phyloP scores from a whole-genome alignment of 768 basidiomycete genomes.

The Gymnopilus dilepis region DNA sequence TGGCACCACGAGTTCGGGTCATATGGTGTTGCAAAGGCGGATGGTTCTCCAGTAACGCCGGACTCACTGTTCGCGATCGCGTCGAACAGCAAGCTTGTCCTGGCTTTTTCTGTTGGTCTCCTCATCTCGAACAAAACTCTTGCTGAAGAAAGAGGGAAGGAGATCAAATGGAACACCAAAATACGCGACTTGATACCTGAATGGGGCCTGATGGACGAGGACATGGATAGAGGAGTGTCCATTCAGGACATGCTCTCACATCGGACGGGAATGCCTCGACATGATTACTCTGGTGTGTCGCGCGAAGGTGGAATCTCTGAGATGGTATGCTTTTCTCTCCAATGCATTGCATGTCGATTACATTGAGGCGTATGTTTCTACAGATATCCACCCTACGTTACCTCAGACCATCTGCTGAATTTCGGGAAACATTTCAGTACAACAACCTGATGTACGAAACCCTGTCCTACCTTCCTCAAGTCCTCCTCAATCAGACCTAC shows the following conservation, averaged over 20 bases:
- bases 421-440: conserved; percentile 49
- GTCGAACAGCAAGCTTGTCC: conserved; percentile 49
- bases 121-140: conserved; percentile 44
- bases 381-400: conserved; percentile 44
- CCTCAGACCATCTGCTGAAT: conserved; percentile 44
- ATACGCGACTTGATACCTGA: conserved; percentile 42
- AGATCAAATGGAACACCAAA: conserved; percentile 44
- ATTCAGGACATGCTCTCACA: conserved; percentile 49
- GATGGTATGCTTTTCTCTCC: conserved; percentile 35
- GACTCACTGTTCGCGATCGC: conserved; percentile 52
- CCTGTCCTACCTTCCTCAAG: conserved; percentile 42
- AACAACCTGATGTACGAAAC: conserved; percentile 53
- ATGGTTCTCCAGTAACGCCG: conserved; percentile 42
- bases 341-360: background rate
- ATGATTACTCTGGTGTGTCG: conserved; percentile 41
- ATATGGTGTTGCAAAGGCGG: conserved; percentile 40
- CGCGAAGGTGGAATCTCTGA: conserved; percentile 38
- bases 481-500: conserved; percentile 45
- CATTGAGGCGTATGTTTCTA: background rate
- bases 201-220: conserved; percentile 45
- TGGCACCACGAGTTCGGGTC: conserved; percentile 46
- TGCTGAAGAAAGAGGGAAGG: conserved; percentile 31
- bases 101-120: conserved; percentile 43
- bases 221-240: conserved; percentile 38
- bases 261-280: conserved; percentile 50